Base-by-base conservation (phyloP, 1,284 basidiomycete species). In the Hypsizygus ulmarius region DNA sequence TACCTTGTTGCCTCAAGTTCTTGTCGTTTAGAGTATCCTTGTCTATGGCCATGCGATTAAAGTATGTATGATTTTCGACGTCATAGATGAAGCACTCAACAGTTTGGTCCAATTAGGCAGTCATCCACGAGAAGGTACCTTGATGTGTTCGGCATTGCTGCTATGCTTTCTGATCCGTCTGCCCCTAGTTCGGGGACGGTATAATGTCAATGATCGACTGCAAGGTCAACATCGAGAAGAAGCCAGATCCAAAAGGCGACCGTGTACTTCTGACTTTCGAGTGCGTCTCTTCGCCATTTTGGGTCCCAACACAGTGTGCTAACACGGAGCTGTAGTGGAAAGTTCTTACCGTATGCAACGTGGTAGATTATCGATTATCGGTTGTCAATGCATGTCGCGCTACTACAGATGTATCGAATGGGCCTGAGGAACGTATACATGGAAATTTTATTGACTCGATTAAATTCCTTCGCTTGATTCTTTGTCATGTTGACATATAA, bases 201-300 rank as follows among this genome's bases (percentile, higher is more conserved):
- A 93, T 93, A 58, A 92, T 93, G 89, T 89, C 85, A 14, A 90
- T 93, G 77, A 93, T 94, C 52, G 88, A 90, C 64, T 93, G 90
- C 67, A 81, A 80, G 52, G 78, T 92, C 35, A 75, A 73, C 25
- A 73, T 94, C 34, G 77, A 82, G 50, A 84, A 78, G 70, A 91
- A 92, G 67, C 70, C 74, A 10, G 83, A 93, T 59, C 87, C 88
- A 5, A 89, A 87, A 60, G 90, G 90, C 16, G 90, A 93, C 60
- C 83, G 90, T 32, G 86, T 92, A 5, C 65, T 91, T 7, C 74
- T 93, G 56, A 92, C 85, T 2, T 87, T 93, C 54, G 90, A 93
- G 83, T 93, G 64, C 56, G 89, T 79, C 36, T 12, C 5, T 25
- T 43, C 32, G 51, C n/a, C 45, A 35, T 27, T 10, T 34, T 29